phyloP scores from a whole-genome alignment of 768 basidiomycete species.

The Psilocybe azurescens region DNA sequence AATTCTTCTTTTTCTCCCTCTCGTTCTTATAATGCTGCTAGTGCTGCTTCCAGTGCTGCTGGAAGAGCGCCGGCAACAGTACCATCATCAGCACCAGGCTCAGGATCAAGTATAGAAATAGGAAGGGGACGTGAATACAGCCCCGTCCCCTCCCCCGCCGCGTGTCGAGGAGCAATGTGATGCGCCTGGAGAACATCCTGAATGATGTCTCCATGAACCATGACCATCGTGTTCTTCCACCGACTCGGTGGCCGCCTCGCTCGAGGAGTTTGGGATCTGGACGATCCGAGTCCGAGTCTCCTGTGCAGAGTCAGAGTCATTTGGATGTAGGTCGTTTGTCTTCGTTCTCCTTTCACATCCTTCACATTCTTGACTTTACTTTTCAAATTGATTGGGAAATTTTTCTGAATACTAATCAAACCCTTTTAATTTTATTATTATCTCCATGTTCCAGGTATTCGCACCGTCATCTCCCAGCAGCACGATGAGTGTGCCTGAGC shows the following conservation, averaged over 20 bases:
- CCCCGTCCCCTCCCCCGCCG: background rate
- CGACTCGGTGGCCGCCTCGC: background rate
- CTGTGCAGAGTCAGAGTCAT: conserved; percentile 14
- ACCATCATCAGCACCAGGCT: too few relatives aligned
- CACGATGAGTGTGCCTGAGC: background rate
- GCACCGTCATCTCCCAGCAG: conserved; percentile 4
- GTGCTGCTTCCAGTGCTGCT: too few relatives aligned
- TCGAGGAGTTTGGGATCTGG: conserved; percentile 18
- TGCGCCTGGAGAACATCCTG: conserved; percentile 32
- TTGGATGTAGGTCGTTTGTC: conserved; percentile 12
- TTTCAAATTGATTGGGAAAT: too few relatives aligned
- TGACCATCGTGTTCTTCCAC: background rate
- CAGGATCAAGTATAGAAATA: too few relatives aligned
- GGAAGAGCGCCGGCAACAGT: too few relatives aligned
- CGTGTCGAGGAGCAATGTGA: conserved; percentile 23
- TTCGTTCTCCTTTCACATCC: background rate
- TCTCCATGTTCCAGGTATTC: background rate
- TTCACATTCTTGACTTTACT: background rate
- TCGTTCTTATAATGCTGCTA: too few relatives aligned
- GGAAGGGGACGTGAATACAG: conserved; percentile 2
- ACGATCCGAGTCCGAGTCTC: conserved; percentile 1
- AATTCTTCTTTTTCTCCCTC: background rate
- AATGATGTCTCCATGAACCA: conserved; percentile 23
- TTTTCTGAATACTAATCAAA: too few relatives aligned
- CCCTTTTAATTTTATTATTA: background rate